A percentile compares a stretch with the other conserved stretches of the same genome.
Evolutionary conservation across 495 filamentous ascomycete genomes (phyloP).

Genomic region (Daldinia childiae): DNA sequence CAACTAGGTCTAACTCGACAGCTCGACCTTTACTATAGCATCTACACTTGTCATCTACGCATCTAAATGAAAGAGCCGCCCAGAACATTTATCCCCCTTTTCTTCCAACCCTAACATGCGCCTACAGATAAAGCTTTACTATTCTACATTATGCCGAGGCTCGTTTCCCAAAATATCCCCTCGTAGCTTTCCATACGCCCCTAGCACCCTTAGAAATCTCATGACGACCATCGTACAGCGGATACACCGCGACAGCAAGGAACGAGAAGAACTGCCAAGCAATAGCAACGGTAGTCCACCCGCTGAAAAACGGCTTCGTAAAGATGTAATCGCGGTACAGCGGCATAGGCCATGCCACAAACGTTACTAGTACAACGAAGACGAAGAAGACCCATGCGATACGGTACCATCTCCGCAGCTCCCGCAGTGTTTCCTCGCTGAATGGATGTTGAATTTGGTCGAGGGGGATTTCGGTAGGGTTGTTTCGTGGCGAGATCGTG

Average conservation of each 20-base stretch:
- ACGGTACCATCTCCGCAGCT: slow-evolving; percentile 70
- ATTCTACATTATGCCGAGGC: neutral
- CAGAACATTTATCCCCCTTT: neutral
- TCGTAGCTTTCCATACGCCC: slow-evolving; percentile 45
- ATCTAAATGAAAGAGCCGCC: neutral
- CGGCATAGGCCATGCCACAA: slow-evolving; percentile 87
- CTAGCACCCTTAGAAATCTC: slow-evolving; percentile 45
- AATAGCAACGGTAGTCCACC: slow-evolving; percentile 71
- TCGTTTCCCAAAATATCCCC: slow-evolving; percentile 4
- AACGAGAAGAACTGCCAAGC: slow-evolving; percentile 29
- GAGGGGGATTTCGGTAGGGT: slow-evolving; percentile 2
- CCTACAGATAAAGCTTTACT: neutral
- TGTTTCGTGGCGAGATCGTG: neutral
- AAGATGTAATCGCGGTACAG: slow-evolving; percentile 86
- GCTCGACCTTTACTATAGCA: neutral
- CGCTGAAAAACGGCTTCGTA: slow-evolving; percentile 81
- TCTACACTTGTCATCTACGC: neutral
- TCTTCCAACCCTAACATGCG: too few species aligned
- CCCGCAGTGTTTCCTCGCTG: slow-evolving; percentile 62
- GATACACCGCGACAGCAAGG: slow-evolving; percentile 24
- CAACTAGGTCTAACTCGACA: neutral
- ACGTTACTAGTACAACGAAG: slow-evolving; percentile 70
- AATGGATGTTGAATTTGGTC: slow-evolving; percentile 39
- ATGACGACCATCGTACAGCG: slow-evolving; percentile 46
- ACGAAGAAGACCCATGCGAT: slow-evolving; percentile 76